Conservation (phyloP, 2,329 filamentous ascomycete species). For the Xylaria sp. region DNA sequence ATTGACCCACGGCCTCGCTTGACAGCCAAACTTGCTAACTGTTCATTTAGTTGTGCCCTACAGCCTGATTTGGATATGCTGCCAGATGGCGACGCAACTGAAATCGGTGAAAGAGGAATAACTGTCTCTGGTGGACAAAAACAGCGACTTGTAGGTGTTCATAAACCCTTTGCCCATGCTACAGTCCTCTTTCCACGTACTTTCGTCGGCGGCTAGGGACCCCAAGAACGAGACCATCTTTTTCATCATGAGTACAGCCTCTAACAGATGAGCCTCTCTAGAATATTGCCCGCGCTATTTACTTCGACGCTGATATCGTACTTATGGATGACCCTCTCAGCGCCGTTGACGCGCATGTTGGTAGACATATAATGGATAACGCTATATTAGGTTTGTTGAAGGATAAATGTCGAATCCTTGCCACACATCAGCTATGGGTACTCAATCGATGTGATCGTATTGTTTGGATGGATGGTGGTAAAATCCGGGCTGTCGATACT, state of each 20-base stretch:
- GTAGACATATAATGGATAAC: slow-evolving; percentile 86
- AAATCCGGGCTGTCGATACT: slow-evolving; percentile 85
- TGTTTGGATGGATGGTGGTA: slow-evolving; percentile 90
- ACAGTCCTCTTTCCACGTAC: background rate
- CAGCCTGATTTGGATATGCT: slow-evolving; percentile 90
- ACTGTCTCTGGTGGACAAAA: slow-evolving; percentile 96
- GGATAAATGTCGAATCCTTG: slow-evolving; percentile 89
- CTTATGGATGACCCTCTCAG: slow-evolving; percentile 77
- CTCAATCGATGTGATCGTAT: slow-evolving; percentile 91
- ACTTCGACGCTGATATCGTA: slow-evolving; percentile 75
- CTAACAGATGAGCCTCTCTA: slow-evolving; percentile 14
- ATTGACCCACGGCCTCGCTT: slow-evolving; percentile 42
- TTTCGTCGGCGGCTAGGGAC: background rate
- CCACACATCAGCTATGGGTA: slow-evolving; percentile 95
- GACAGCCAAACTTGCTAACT: slow-evolving; percentile 34
- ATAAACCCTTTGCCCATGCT: background rate
- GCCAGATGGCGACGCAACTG: slow-evolving; percentile 87
- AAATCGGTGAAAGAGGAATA: slow-evolving; percentile 95
- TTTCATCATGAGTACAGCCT: background rate
- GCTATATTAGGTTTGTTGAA: slow-evolving; percentile 90
- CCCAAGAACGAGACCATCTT: background rate
- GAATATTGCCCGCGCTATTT: slow-evolving; percentile 87
- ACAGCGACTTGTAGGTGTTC: slow-evolving; percentile 70
- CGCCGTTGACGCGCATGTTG: slow-evolving; percentile 76
- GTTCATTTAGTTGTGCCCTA: slow-evolving; percentile 74